Evolutionary conservation across 2,329 filamentous ascomycete genomes (phyloP).

Genomic region (Podosphaera xanthii): DNA sequence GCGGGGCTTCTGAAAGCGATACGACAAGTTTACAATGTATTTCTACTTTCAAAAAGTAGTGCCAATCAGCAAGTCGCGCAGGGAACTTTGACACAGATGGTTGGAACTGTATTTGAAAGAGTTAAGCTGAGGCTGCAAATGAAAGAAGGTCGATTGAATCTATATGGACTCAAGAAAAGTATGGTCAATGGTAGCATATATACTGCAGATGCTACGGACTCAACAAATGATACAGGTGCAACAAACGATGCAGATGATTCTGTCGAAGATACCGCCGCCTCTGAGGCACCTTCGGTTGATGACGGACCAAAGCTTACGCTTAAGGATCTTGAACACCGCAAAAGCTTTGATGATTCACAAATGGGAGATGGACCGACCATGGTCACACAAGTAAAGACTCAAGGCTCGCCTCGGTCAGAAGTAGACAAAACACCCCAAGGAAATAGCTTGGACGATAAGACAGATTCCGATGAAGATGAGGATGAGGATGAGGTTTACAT

Average conservation of each 20-base stretch:
- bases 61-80: constrained; percentile 94
- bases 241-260: constrained; percentile 11
- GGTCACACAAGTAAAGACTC: constrained; percentile 34
- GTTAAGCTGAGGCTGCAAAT: constrained; percentile 69
- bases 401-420: constrained; percentile 22
- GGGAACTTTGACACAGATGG: constrained; percentile 93
- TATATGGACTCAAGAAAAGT: constrained; percentile 14
- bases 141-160: constrained; percentile 54
- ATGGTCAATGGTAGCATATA: constrained; percentile 13
- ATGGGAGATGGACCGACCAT: constrained; percentile 44
- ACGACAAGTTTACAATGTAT: constrained; percentile 96
- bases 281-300: constrained; percentile 14
- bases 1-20: constrained; percentile 90
- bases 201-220: constrained; percentile 15
- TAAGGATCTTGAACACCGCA: constrained; percentile 43
- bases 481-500: constrained; percentile 86
- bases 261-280: constrained; percentile 8
- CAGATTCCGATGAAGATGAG: constrained; percentile 43
- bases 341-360: constrained; percentile 42
- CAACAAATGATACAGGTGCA: constrained; percentile 8
- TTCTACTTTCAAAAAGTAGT: constrained; percentile 79
- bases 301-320: constrained; percentile 34
- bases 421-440: constrained; percentile 34
- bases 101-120: constrained; percentile 89
- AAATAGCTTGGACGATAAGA: constrained; percentile 27